A percentile compares a stretch with the other conserved stretches of the same genome.
Evolutionary conservation across 2,329 filamentous ascomycete species (phyloP).

Genomic region (Sporothrix schenckii): DNA sequence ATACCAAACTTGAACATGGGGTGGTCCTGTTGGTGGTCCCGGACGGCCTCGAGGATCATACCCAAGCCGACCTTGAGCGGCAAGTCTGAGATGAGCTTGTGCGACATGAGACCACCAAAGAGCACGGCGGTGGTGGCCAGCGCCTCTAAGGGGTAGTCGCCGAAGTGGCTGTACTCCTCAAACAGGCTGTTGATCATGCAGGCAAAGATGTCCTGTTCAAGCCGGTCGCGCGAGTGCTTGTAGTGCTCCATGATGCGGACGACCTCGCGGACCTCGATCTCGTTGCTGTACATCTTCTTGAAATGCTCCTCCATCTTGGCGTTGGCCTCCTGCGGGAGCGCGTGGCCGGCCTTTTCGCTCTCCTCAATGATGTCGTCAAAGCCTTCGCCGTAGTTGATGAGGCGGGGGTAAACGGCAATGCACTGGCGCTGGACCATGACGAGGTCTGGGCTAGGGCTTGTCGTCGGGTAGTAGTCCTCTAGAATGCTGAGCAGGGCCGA

Average conservation of each 20-base stretch:
- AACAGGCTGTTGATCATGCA: conserved; percentile 99
- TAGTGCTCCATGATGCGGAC: conserved; percentile 82
- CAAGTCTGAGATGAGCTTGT: conserved; percentile 85
- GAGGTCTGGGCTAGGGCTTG: conserved; percentile 64
- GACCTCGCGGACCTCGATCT: conserved; percentile 82
- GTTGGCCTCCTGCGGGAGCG: conserved; percentile 76
- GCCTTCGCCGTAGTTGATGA: conserved; percentile 95
- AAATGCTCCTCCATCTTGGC: conserved; percentile 96
- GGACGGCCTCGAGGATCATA: conserved; percentile 96
- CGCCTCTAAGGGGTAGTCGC: conserved; percentile 93
- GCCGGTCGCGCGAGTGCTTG: conserved; percentile 80
- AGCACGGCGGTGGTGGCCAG: conserved; percentile 93
- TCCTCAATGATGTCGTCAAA: conserved; percentile 88
- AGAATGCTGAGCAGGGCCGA: conserved; percentile 78
- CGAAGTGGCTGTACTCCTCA: conserved; percentile 94
- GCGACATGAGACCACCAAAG: conserved; percentile 95
- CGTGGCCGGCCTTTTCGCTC: conserved; percentile 80
- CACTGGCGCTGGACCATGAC: conserved; percentile 82
- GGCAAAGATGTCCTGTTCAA: conserved; percentile 92
- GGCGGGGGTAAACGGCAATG: conserved; percentile 86
- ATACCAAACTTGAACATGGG: conserved; percentile 98
- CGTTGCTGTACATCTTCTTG: conserved; percentile 95
- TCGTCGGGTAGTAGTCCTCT: conserved; percentile 66
- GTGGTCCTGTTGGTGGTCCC: conserved; percentile 78
- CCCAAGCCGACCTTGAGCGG: conserved; percentile 91